A percentile compares a stretch with the other conserved stretches of the same genome.
phyloP scores from a whole-genome alignment of 192 early-diverging fungal species.

The Gonapodya prolifera region DNA sequence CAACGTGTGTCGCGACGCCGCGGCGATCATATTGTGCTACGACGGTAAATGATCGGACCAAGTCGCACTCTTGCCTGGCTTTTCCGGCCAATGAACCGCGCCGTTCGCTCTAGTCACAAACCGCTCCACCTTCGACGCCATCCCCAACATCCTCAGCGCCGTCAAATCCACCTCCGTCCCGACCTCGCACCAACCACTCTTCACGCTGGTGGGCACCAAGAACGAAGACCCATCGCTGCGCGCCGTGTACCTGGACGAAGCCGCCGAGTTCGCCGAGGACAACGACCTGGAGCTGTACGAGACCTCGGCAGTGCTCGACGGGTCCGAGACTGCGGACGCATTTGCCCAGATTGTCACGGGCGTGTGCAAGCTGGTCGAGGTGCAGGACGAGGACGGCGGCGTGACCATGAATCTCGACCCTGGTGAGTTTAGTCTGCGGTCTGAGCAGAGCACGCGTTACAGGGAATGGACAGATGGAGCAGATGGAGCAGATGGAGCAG shows the following conservation, averaged over 20 bases:
- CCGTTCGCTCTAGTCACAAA: not conserved
- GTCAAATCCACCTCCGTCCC: not conserved
- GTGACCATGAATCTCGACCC: not conserved
- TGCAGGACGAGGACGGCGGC: not conserved
- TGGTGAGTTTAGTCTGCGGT: not conserved
- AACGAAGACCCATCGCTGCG: not conserved
- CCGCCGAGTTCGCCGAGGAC: not conserved
- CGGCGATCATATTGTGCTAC: not conserved
- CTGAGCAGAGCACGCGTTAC: not conserved
- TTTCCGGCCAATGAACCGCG: too few species aligned
- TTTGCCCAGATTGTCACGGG: not conserved
- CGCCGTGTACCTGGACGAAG: not conserved
- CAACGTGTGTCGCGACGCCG: not conserved
- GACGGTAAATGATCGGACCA: not conserved
- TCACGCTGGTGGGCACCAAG: not conserved
- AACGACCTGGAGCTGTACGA: not conserved
- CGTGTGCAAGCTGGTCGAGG: not conserved
- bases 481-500: too few species aligned
- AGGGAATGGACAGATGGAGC: too few species aligned
- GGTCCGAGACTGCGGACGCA: not conserved
- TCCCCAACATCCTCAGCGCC: not conserved
- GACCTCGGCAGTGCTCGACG: not conserved
- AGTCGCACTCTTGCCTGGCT: too few species aligned
- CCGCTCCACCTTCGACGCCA: not conserved
- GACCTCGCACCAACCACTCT: not conserved